Conservation (phyloP, 495 filamentous ascomycete species). For the Tuber microsphaerosporum region DNA sequence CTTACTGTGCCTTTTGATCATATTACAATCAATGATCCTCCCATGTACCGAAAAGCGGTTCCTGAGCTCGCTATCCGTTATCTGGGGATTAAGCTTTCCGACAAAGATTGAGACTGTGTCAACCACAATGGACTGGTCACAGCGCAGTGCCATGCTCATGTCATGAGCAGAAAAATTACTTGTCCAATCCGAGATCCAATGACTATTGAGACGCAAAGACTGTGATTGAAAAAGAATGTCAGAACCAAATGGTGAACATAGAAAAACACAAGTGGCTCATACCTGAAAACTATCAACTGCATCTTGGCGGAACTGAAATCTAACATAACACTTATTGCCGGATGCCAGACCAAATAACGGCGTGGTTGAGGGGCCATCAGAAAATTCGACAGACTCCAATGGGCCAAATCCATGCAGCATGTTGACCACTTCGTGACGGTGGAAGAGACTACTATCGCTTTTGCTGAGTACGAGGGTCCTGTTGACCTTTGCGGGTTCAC, state of each 20-base stretch:
- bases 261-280: not conserved
- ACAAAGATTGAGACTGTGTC: conserved; percentile 37
- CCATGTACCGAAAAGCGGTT: conserved; percentile 33
- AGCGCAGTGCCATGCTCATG: conserved; percentile 23
- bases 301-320: conserved; percentile 39
- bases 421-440: conserved; percentile 24
- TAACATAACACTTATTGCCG: conserved; percentile 34
- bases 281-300: conserved; percentile 40
- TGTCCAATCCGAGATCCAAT: conserved; percentile 39
- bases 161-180: conserved; percentile 33
- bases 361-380: conserved; percentile 25
- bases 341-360: conserved; percentile 33
- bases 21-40: conserved; percentile 36
- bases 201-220: conserved; percentile 36
- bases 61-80: conserved; percentile 28
- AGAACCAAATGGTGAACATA: not conserved
- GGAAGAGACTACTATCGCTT: conserved; percentile 28
- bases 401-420: conserved; percentile 38
- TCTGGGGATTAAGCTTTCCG: conserved; percentile 38
- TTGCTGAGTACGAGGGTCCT: conserved; percentile 37
- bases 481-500: conserved; percentile 40
- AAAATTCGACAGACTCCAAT: conserved; percentile 37
- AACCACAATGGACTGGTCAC: conserved; percentile 20
- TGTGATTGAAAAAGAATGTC: conserved; percentile 10
- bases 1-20: conserved; percentile 35